phyloP scores from a whole-genome alignment of 345 rosid genomes.

The Barbarea vulgaris region DNA sequence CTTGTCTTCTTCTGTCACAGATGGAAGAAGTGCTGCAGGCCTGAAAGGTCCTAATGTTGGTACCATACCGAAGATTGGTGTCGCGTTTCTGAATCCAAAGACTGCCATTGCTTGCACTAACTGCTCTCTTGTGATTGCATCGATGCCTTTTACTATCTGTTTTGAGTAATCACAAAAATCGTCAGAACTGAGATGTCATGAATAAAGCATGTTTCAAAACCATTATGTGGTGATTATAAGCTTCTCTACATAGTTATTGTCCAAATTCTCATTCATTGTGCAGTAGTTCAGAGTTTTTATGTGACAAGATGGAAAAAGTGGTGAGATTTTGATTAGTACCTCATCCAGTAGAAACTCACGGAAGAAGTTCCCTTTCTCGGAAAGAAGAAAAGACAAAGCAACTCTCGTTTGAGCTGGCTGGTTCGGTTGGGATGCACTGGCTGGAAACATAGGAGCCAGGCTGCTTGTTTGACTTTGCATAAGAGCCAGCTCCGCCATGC shows the following conservation, averaged over 20 bases:
- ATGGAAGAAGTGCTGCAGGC: constrained; percentile 76
- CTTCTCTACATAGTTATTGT: neutral
- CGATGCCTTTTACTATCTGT: constrained; percentile 95
- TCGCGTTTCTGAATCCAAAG: constrained; percentile 62
- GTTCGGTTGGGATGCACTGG: constrained; percentile 47
- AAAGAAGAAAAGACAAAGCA: constrained; percentile 82
- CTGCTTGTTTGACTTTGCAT: constrained; percentile 49
- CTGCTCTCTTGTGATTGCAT: constrained; percentile 92
- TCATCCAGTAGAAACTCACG: constrained; percentile 95
- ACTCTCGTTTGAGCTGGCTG: constrained; percentile 85
- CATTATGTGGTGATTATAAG: neutral
- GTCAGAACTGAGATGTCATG: constrained; percentile 8
- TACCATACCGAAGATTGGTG: constrained; percentile 80
- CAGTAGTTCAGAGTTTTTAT: neutral
- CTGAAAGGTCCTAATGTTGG: constrained; percentile 74
- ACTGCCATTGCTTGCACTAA: constrained; percentile 69
- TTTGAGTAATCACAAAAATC: neutral
- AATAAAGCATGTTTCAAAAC: neutral
- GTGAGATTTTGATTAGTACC: constrained; percentile 48
- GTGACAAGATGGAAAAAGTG: neutral
- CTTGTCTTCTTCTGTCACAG: constrained; percentile 82
- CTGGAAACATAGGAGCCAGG: constrained; percentile 45
- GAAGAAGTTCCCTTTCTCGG: constrained; percentile 86
- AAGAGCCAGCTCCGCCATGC: constrained; percentile 92
- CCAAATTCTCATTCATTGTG: neutral